Evolutionary conservation across 805 yeast genomes (phyloP), one percentile per base, ranked within the genome.

Genomic region (Brettanomyces naardenensis): DNA sequence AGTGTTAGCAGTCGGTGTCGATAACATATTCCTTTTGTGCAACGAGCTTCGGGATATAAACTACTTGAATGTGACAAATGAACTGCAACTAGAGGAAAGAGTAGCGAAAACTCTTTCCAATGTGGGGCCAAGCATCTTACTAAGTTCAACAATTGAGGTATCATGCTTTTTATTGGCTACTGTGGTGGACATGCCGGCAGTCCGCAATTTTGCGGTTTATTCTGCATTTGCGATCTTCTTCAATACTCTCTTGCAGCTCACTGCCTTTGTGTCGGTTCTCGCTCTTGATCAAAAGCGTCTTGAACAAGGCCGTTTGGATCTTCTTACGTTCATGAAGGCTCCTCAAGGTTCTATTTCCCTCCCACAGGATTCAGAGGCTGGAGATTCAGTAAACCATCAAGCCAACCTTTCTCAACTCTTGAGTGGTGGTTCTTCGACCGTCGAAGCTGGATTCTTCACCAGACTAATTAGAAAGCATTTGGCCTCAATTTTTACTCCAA

Each of bases 111-210:
- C 95, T 0, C 63, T 89, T 40, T 76, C 80, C 1, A 68, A 75
- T 42, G 77, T 90, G 45, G 95, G 96, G 0, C 96, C 98, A 0
- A 83, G 95, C 17, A 86, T 94, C 40, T 54, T 86, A 7, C 64
- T 86, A 18, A 81, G 95, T 38, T 76, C 95, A 0, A 47, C 78
- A 1, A 75, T 89, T 33, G 97, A 92, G 51, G 67, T 80, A n/a
- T 65, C 77, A 6, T 84, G 95, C 51, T 88, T 90, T 51, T 59
- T 76, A 6, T 62, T 90, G 30, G 95, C 95, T 0, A 68, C 94
- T 1, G 58, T 68, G 4, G 97, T 92, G 5, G 71, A 80, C 10
- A 92, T 92, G 97, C 97, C 97, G 1, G 97, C 97, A 0, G 97
- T 90, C 15, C 71, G 81, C 45, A 92, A 89, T 58, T 90, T 90